Evolutionary conservation across 139 green algal genomes (phyloP).

Genomic region (Limnomonas spitsbergensis): DNA sequence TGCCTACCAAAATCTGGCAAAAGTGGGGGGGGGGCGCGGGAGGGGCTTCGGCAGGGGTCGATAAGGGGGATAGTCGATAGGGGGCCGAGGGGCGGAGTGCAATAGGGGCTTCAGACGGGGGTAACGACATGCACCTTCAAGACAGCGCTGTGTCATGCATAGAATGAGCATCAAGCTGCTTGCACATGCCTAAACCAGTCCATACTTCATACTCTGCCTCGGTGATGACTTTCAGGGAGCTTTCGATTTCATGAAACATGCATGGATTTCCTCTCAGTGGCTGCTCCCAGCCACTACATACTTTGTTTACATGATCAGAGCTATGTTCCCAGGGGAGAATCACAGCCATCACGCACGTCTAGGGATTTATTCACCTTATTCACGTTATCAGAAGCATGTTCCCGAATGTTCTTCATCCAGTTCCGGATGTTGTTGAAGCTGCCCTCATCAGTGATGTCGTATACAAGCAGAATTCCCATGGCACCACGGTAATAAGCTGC

Average conservation of each 20-base stretch:
- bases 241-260: background rate
- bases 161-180: no score
- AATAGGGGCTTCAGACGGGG: background rate
- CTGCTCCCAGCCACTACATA: background rate
- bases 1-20: conserved; percentile 80
- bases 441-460: conserved; percentile 93
- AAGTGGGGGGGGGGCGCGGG: background rate
- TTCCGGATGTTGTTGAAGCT: conserved; percentile 97
- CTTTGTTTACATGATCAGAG: background rate
- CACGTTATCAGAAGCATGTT: conserved; percentile 89
- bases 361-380: conserved; percentile 74
- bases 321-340: background rate
- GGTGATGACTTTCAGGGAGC: background rate
- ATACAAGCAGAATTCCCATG: conserved; percentile 95
- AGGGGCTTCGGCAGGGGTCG: background rate
- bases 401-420: conserved; percentile 97
- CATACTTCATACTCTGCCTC: no score
- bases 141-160: no score
- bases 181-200: no score
- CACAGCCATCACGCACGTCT: conserved; percentile 1
- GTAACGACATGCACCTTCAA: background rate
- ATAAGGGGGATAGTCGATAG: background rate
- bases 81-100: background rate
- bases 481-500: conserved; percentile 95
- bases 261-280: background rate